Percentiles rank a stretch among this genome's conserved stretches.
phyloP scores from a whole-genome alignment of 192 early-diverging fungal genomes.

The Backusella tarrabulga region DNA sequence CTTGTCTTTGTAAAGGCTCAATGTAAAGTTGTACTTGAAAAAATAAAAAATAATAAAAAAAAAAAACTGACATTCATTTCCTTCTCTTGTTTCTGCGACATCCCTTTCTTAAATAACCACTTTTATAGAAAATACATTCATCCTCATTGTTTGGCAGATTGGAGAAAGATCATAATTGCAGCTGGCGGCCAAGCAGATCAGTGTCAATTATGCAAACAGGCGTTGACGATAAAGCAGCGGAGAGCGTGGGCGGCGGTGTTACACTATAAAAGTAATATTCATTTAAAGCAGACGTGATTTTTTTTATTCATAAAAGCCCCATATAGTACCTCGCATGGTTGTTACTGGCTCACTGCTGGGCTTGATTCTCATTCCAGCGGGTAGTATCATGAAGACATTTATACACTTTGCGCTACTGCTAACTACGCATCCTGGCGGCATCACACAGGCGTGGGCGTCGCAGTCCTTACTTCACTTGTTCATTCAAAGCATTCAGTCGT shows the following conservation, averaged over 20 bases:
- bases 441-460: neutral
- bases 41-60: neutral
- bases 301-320: neutral
- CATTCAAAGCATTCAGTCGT: neutral
- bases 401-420: constrained; percentile 20
- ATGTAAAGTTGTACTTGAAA: constrained; percentile 26
- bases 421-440: constrained; percentile 8
- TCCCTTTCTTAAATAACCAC: neutral
- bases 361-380: constrained; percentile 30
- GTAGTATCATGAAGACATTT: constrained; percentile 35
- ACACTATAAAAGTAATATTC: constrained; percentile 28
- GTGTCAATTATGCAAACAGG: constrained; percentile 31
- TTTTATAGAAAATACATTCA: constrained; percentile 38
- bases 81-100: neutral
- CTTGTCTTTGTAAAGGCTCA: constrained; percentile 38
- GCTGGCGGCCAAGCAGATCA: constrained; percentile 19
- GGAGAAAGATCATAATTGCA: constrained; percentile 26
- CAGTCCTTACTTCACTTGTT: constrained; percentile 11
- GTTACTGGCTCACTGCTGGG: constrained; percentile 20
- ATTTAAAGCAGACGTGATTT: neutral
- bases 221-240: constrained; percentile 16
- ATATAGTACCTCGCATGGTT: constrained; percentile 20
- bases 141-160: constrained; percentile 27
- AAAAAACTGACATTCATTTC: neutral
- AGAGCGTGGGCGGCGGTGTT: constrained; percentile 13